Evolutionary conservation across 208 protist species (phyloP), one percentile per base, ranked within the genome.

Genomic region (Wallacemonas sp.): DNA sequence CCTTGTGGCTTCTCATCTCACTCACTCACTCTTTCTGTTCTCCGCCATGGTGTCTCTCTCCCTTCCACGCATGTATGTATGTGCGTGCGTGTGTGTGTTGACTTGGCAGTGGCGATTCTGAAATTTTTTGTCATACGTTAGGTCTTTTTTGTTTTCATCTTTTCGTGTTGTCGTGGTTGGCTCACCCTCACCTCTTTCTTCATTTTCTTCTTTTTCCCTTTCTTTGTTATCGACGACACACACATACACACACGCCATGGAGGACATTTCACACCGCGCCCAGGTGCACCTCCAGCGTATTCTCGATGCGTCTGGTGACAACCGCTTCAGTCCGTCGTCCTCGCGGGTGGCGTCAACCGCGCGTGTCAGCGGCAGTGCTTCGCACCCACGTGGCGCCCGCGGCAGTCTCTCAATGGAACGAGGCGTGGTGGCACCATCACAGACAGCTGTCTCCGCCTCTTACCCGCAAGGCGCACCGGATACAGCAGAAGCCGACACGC

Each of bases 211-310:
- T 60, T 10, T 46, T 26, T 57, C 12, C 33, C 13, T 57, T 15
- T 63, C 39, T 64, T 53, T 42, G 55, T 52, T 36, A 38, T 48
- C 44, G 13, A 15, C 48, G 13, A 45, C 9, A n/a, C 13, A 1
- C 33, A 55, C 52, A 65, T 0, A 55, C 24, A 55, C 17, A 21
- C 10, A 26, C 4, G 53, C 22, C 19, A 74, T 86, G 64, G 62
- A 70, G 24, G 59, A 76, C 17, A 73, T 73, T 36, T 78, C 79
- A 3, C 79, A 76, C 9, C 74, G 72, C 29, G 79, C 76, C 10
- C 79, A 79, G 63, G 60, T 86, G 29, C 79, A 86, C 55, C 52
- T 86, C 39, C 72, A 81, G 38, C 79, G 77, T 22, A 64, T 86
- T n/a, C 52, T 79, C 0, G 59, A 71, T 17, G 53, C 58, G 10